Conservation (phyloP, 106 monocot genomes). For the Dioscorea alata region DNA sequence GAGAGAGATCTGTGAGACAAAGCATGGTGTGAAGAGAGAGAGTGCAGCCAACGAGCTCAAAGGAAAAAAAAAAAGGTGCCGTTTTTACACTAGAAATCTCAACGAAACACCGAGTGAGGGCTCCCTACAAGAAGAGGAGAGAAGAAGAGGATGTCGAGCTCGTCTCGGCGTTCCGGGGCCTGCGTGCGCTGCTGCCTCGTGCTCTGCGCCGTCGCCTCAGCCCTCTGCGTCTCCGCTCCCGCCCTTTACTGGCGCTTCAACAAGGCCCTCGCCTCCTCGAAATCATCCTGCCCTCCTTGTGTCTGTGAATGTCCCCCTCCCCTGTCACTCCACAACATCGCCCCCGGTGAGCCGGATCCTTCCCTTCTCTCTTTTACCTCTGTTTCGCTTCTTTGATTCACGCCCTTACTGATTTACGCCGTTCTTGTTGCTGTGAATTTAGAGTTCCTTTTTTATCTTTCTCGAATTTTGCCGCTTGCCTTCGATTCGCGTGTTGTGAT, state of each 20-base stretch:
- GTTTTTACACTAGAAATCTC: neutral
- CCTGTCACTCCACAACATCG: constrained; percentile 53
- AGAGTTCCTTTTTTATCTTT: too few relatives aligned
- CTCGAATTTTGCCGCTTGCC: too few relatives aligned
- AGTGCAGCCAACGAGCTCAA: too few relatives aligned
- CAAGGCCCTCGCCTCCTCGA: constrained; percentile 22
- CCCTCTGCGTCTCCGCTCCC: constrained; percentile 75
- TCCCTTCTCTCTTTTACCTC: neutral
- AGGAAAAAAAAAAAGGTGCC: too few relatives aligned
- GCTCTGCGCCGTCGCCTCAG: constrained; percentile 62
- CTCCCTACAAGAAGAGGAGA: neutral
- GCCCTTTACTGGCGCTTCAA: constrained; percentile 69
- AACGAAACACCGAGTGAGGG: neutral
- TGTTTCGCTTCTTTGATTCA: too few relatives aligned
- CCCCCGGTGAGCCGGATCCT: constrained; percentile 34
- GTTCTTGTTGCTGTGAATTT: too few relatives aligned
- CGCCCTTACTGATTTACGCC: too few relatives aligned
- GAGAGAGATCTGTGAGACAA: too few relatives aligned
- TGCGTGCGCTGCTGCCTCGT: constrained; percentile 56
- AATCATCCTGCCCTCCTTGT: constrained; percentile 43
- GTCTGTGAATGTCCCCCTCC: constrained; percentile 74
- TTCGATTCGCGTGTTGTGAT: too few relatives aligned
- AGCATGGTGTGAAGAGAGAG: too few relatives aligned
- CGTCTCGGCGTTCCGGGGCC: constrained; percentile 29
- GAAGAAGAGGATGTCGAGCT: constrained; percentile 11